Conservation (phyloP, 306 rosid genomes). For the Geum urbanum region DNA sequence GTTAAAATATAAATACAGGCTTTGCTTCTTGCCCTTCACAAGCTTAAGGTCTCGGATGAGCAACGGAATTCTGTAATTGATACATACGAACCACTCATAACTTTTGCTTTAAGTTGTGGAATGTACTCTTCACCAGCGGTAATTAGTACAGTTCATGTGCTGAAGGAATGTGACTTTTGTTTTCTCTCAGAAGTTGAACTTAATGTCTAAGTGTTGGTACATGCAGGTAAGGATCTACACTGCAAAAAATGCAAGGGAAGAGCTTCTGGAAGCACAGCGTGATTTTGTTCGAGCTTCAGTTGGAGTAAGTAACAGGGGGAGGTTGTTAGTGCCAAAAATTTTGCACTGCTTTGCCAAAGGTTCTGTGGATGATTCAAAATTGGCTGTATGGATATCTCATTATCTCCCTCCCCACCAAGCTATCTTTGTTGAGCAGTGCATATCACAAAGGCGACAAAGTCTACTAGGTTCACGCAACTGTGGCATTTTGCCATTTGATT, state of each 20-base stretch:
- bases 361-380: conserved; percentile 50
- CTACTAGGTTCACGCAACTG: conserved; percentile 63
- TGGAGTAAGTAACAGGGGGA: conserved; percentile 66
- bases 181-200: conserved; percentile 6
- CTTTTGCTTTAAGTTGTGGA: conserved; percentile 68
- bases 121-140: conserved; percentile 77
- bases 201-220: not conserved
- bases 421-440: conserved; percentile 59
- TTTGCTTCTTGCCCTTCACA: conserved; percentile 74
- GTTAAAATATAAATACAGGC: conserved; percentile 40
- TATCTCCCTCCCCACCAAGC: conserved; percentile 68
- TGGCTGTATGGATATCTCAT: conserved; percentile 70
- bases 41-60: conserved; percentile 62
- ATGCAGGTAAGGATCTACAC: conserved; percentile 57
- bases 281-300: conserved; percentile 66
- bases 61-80: conserved; percentile 49
- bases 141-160: conserved; percentile 9
- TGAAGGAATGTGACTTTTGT: not conserved
- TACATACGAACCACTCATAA: conserved; percentile 45
- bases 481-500: conserved; percentile 63
- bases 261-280: conserved; percentile 60
- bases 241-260: conserved; percentile 50
- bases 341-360: conserved; percentile 63
- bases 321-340: conserved; percentile 64
- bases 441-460: conserved; percentile 59